Evolutionary conservation across 73 alveolate species (phyloP).

Genomic region (Stentor roeselii): DNA sequence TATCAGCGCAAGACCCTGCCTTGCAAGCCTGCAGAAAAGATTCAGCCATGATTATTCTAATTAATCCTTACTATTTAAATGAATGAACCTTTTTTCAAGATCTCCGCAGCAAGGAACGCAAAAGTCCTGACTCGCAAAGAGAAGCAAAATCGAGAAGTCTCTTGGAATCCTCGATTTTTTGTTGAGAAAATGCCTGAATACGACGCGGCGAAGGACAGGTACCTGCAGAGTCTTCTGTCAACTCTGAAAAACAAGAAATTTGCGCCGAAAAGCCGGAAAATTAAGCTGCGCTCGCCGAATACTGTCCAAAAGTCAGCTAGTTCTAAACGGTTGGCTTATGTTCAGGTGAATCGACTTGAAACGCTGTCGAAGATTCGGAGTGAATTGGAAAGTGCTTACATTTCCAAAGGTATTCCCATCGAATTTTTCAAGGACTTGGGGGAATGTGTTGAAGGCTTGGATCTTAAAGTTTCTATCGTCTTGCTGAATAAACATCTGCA

Average conservation of each 20-base stretch:
- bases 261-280: background rate
- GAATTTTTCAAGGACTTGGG: background rate
- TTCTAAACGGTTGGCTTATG: background rate
- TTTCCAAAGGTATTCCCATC: background rate
- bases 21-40: background rate
- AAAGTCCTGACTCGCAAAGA: background rate
- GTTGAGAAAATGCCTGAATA: conserved; percentile 8
- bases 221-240: background rate
- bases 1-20: background rate
- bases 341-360: background rate
- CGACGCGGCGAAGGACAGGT: conserved; percentile 12
- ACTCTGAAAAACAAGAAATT: background rate
- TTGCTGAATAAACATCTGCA: background rate
- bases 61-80: no score
- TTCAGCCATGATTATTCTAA: background rate
- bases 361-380: background rate
- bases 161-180: background rate
- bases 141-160: background rate
- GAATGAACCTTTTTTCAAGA: no score
- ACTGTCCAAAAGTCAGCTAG: background rate
- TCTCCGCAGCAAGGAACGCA: no score
- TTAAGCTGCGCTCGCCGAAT: background rate
- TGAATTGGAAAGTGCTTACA: background rate
- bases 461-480: background rate
- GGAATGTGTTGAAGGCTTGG: background rate